These are phyloP conservation scores for Fusarium buxicola DNA, from an alignment of 2,329 filamentous ascomycete genomes.

Conservation along the genomic window DNA sequence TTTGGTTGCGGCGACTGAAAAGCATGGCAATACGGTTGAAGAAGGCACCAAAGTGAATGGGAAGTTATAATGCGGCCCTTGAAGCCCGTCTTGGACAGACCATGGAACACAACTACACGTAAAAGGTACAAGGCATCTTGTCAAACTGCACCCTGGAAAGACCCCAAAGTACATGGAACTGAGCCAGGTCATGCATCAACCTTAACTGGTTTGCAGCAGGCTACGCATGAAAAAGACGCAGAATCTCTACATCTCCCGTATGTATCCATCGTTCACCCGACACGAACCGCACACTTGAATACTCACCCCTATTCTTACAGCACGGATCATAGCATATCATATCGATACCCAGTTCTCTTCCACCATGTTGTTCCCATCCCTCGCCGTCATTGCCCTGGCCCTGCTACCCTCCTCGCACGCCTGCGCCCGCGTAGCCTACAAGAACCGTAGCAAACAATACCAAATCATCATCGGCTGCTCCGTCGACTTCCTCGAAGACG, in stretches of 20 bases:
- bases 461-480: slow-evolving; percentile 23
- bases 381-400: slow-evolving; percentile 2
- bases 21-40: neutral
- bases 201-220: too few species aligned
- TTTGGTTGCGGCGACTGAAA: slow-evolving; percentile 23
- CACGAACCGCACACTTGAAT: too few species aligned
- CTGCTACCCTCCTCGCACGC: slow-evolving; percentile 5
- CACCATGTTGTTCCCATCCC: neutral
- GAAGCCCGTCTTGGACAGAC: too few species aligned
- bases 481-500: slow-evolving; percentile 26
- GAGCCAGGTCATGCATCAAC: too few species aligned
- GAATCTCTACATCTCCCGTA: too few species aligned
- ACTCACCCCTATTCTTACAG: too few species aligned
- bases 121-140: too few species aligned
- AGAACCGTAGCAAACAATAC: neutral
- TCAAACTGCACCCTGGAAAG: neutral
- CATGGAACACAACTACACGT: too few species aligned
- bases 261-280: too few species aligned
- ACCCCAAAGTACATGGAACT: too few species aligned
- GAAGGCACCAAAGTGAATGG: neutral
- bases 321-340: too few species aligned
- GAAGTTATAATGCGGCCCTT: neutral
- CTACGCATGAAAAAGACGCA: too few species aligned
- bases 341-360: neutral
- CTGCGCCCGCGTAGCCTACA: slow-evolving; percentile 20